Evolutionary conservation across 306 rosid species (phyloP), one percentile per base, ranked within the genome.

Genomic region (Oxytropis ochrocephala): DNA sequence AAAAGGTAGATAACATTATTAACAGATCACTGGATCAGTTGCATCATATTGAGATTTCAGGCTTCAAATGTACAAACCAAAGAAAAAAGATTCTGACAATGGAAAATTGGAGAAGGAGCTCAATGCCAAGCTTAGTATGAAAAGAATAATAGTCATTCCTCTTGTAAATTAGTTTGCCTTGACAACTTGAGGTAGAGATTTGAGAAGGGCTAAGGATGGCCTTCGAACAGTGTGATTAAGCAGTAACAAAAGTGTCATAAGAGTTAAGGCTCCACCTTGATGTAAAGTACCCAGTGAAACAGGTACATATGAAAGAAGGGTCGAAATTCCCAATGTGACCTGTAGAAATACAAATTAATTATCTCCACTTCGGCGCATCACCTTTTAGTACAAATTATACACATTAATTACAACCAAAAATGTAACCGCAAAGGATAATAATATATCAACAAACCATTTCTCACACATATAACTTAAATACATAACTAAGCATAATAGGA

Each of bases 221-320:
- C 61, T 87, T 44, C 96, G 82, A 61, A 89, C 78, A 0, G 90
- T 89, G 84, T 92, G 97, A 55, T 78, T 87, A 55, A 92, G 90
- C 67, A 87, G 78, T 64, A 89, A 52, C 85, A 84, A 54, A 42
- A 92, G 69, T 1, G 96, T 84, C 82, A 92, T 35, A 50, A 92
- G 95, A 4, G 95, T 86, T 75, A 92, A 84, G 67, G 96, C 97
- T 17, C 97, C 96, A 2, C 96, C 95, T 68, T 92, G 97, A 85
- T 89, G 96, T 16, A 95, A 95, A 7, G 89, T 80, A 42, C 96
- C 96, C 14, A 92, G 86, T 17, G 91, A 88, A 53, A 85, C 95
- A 44, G 95, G 95, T 30, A 92, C 97, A 67, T 89, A 92, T 0
- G 95, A 89, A 38, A 92, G 38, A 33, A 33, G 96, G 4, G 97